Percentiles rank a stretch among this genome's conserved stretches.
phyloP scores from a whole-genome alignment of 108 stramenopile genomes.

The Pseudonitzschia pungens region DNA sequence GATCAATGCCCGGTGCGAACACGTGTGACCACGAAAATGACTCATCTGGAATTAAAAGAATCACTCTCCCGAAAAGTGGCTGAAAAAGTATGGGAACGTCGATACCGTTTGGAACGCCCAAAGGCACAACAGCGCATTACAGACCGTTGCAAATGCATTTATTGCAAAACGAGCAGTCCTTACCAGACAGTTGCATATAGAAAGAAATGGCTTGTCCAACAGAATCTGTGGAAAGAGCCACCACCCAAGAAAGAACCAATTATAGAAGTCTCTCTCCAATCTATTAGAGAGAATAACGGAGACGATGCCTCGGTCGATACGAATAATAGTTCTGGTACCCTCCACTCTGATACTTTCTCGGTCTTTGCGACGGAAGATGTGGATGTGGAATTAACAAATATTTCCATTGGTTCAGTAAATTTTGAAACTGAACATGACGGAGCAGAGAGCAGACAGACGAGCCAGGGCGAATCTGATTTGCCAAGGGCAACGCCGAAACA shows the following conservation, averaged over 20 bases:
- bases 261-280: neutral
- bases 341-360: neutral
- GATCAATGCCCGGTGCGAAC: conserved; percentile 9
- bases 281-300: neutral
- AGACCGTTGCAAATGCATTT: conserved; percentile 24
- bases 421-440: too few species aligned
- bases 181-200: conserved; percentile 32
- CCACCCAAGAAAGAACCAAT: neutral
- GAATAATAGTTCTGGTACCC: neutral
- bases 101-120: conserved; percentile 30
- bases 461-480: too few species aligned
- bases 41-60: conserved; percentile 16
- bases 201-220: conserved; percentile 29
- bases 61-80: conserved; percentile 22
- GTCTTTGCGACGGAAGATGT: neutral
- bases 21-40: neutral
- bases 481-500: neutral
- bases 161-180: conserved; percentile 18
- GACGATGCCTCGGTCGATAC: neutral
- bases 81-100: conserved; percentile 29
- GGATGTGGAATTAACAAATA: too few species aligned
- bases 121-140: conserved; percentile 19
- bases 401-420: too few species aligned
- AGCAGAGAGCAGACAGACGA: too few species aligned
- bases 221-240: conserved; percentile 14